Evolutionary conservation across 768 basidiomycete genomes (phyloP).

Genomic region (Chalciporus pseudorubinellus): DNA sequence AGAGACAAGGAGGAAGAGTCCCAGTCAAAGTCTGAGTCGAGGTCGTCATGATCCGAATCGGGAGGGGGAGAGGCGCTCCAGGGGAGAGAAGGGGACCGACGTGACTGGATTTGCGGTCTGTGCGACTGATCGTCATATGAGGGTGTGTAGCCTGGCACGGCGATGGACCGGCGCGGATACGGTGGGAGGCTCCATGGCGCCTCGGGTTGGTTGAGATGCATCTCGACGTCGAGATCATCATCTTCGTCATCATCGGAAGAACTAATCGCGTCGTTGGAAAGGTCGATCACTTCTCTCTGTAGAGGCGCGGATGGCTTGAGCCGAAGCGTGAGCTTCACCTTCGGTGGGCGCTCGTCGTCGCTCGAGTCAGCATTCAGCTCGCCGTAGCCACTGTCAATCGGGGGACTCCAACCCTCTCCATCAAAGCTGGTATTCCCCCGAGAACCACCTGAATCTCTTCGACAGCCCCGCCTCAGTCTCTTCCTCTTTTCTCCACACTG

Average conservation of each 20-base stretch:
- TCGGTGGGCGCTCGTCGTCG: slow-evolving; percentile 45
- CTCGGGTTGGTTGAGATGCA: slow-evolving; percentile 27
- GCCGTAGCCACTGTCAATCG: slow-evolving; percentile 25
- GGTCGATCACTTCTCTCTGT: slow-evolving; percentile 37
- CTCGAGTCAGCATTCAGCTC: slow-evolving; percentile 24
- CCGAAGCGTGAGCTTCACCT: slow-evolving; percentile 69
- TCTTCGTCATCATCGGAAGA: slow-evolving; percentile 29
- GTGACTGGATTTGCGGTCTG: slow-evolving; percentile 25
- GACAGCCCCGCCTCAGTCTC: slow-evolving; percentile 36
- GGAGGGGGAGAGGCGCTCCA: slow-evolving; percentile 69
- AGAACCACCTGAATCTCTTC: slow-evolving; percentile 19
- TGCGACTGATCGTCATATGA: slow-evolving; percentile 37
- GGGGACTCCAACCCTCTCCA: slow-evolving; percentile 22
- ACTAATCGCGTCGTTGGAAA: slow-evolving; percentile 36
- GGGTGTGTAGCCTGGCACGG: slow-evolving; percentile 55
- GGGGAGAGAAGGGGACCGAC: slow-evolving; percentile 59
- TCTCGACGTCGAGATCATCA: slow-evolving; percentile 18
- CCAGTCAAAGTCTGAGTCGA: slow-evolving; percentile 58
- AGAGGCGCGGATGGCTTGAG: slow-evolving; percentile 40
- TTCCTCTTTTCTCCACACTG: slow-evolving; percentile 49
- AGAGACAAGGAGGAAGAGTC: slow-evolving; percentile 46
- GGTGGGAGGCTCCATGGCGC: slow-evolving; percentile 52
- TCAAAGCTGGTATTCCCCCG: slow-evolving; percentile 6
- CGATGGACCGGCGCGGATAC: slow-evolving; percentile 56
- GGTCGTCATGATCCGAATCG: slow-evolving; percentile 51